Base-by-base conservation (phyloP, 2,329 filamentous ascomycete species). In the Orbilia blumenaviensis region DNA sequence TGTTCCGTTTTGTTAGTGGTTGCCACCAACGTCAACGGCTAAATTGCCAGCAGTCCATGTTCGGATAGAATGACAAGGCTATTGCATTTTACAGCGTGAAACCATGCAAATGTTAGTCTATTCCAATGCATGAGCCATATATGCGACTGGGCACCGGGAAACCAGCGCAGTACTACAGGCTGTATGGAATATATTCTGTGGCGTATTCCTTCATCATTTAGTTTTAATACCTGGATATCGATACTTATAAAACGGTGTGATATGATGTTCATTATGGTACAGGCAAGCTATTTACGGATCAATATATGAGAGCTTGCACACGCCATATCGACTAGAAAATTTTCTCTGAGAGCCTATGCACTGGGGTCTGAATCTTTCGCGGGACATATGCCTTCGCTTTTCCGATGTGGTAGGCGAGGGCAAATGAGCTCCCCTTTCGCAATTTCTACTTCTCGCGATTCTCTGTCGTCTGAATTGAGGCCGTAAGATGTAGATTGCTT, bases 81-180 rank as follows among this genome's bases (percentile, higher is more conserved):
- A 44, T 32, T 54, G 46, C 46, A 71, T 34, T 42, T 25, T 42
- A 48, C 27, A 38, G 36, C 44, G 21, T 44, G 56, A 63, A 32
- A 27, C 46, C 58, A 56, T 58, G 58, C 36, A 46, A 8, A 34
- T 58, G 46, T 42, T 48, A 42, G 41, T 41, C 25, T 16, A 38
- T 46, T n/a, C 7, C 34, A 3, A 56, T 63, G 66, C 66, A 71
- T 71, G 66, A 63, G 66, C 66, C 66, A 71, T 71, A 71, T 71
- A 71, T 63, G 56, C 18, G 38, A 62, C 61, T 42, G 56, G 41
- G 32, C 52, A 38, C 16, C 10, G 25, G 5, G 0, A n/a, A 34
- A 12, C 8, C 27, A 46, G 46, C 6, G n/a, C 4, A 48, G n/a
- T 12, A 34, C 5, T 64, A 48, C 58, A 66, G 29, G n/a, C 48